These are phyloP conservation scores for Antitrichia curtipendula DNA, from an alignment of 225 moss, liverwort and hornwort species.

Conservation along the genomic window DNA sequence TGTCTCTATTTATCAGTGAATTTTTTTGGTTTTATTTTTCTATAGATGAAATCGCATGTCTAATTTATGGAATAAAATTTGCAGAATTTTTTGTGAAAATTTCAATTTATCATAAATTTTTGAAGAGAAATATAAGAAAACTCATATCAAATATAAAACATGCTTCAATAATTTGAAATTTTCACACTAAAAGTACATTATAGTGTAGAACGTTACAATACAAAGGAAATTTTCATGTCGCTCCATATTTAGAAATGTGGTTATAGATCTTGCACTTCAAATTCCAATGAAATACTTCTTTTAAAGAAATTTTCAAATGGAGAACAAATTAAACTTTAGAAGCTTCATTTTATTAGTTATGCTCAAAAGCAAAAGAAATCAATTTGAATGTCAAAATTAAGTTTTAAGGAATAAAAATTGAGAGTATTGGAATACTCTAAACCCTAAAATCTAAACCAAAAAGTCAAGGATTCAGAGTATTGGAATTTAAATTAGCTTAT, in stretches of 20 bases:
- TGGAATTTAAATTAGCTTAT: too few relatives aligned
- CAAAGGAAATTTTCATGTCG: neutral
- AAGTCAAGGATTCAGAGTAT: too few relatives aligned
- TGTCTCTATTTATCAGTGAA: neutral
- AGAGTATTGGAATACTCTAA: neutral
- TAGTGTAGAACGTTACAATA: rapidly evolving
- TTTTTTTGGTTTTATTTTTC: neutral
- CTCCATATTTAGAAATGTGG: neutral
- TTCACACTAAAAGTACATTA: neutral
- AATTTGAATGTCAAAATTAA: neutral
- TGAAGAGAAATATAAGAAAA: neutral
- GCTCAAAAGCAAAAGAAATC: too few relatives aligned
- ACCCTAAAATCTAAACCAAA: too few relatives aligned
- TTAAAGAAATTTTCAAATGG: too few relatives aligned
- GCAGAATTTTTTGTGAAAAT: neutral
- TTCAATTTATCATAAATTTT: neutral
- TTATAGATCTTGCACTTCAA: neutral
- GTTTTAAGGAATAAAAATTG: neutral
- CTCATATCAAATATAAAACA: neutral
- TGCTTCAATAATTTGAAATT: neutral
- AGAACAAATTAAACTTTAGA: too few relatives aligned
- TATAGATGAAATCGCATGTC: neutral
- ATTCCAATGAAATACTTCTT: neutral
- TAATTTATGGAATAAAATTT: neutral
- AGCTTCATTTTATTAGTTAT: too few relatives aligned